Evolutionary conservation across 257 asterid species (phyloP), one percentile per base, ranked within the genome.

Genomic region (Capsicum rhomboideum): DNA sequence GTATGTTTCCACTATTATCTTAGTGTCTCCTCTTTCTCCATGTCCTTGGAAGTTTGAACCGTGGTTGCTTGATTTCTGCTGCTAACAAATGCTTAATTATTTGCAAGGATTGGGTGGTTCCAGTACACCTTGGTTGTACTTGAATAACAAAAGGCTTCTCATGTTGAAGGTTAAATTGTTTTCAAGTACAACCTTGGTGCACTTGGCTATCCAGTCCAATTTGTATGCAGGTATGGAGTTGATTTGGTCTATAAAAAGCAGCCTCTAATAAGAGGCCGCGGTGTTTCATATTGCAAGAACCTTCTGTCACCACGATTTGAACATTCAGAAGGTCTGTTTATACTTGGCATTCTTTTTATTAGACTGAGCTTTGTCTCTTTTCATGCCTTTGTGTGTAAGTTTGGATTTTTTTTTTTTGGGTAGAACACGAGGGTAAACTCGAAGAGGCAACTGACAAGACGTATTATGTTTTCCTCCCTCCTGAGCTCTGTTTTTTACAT

Each of bases 201-300:
- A 82, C 83, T 82, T 88, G 83, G 89, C 88, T 86, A 61, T 85
- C 82, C 85, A 61, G 66, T 86, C 88, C 78, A 54, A 78, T 71
- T 80, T 68, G 71, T 71, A 82, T 90, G 87, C 89, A 95, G 99
- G 91, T 97, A 97, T 90, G 99, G 98, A 80, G 97, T 97, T 52
- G 92, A 90, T 82, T 92, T 97, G 94, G 87, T 89, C 75, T 93
- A 90, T 84, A 92, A 91, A 86, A 88, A 92, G 34, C 99, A 93
- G 82, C 96, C 99, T 85, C 91, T 95, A 71, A 92, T 97, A 85
- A 92, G 98, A 91, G 97, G 96, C 69, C 97, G 98, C 11, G 99
- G 99, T 87, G 98, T 97, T 88, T 95, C 99, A 42, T 97, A 97
- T 85, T 95, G 99, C 98, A 97, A 95, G 90, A 95, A 95, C 90